These are phyloP conservation scores for Xylariaceae sp. DNA, from an alignment of 2,329 filamentous ascomycete genomes.

Conservation along the genomic window DNA sequence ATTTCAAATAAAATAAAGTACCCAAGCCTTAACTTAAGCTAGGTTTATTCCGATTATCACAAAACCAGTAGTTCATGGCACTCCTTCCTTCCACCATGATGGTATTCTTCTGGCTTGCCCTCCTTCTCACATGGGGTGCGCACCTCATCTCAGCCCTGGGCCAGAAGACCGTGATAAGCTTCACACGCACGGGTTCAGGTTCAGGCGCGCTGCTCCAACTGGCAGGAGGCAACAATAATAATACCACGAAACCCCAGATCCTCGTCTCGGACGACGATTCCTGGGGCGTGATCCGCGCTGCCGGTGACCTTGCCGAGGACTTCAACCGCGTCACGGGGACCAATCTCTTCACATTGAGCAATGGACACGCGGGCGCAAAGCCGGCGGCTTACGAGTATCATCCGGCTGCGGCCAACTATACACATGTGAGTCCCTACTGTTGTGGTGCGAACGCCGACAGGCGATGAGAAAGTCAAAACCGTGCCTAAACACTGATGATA, in stretches of 20 bases:
- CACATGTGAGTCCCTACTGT: conserved; percentile 33
- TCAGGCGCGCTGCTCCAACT: no score
- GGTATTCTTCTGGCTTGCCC: conserved; percentile 6
- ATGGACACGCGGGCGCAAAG: conserved; percentile 35
- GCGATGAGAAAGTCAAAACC: no score
- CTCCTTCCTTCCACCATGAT: conserved; percentile 6
- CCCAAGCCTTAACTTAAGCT: no score
- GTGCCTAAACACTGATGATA: background rate
- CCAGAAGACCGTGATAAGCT: conserved; percentile 28
- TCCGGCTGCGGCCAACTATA: conserved; percentile 43
- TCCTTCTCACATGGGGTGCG: conserved; percentile 13
- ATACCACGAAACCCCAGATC: conserved; percentile 34
- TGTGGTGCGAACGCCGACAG: no score
- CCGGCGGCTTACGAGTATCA: conserved; percentile 38
- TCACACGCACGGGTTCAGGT: no score
- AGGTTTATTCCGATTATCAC: no score
- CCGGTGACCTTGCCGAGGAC: conserved; percentile 60
- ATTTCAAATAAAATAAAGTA: no score
- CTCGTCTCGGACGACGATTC: conserved; percentile 55
- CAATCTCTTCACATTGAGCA: conserved; percentile 53
- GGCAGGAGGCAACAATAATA: no score
- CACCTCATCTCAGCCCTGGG: conserved; percentile 22
- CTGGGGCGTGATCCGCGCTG: conserved; percentile 63
- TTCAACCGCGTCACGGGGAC: conserved; percentile 65
- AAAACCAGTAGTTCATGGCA: no score